phyloP scores from a whole-genome alignment of 202 grass and related monocot species.

The Saccharum hybrid region DNA sequence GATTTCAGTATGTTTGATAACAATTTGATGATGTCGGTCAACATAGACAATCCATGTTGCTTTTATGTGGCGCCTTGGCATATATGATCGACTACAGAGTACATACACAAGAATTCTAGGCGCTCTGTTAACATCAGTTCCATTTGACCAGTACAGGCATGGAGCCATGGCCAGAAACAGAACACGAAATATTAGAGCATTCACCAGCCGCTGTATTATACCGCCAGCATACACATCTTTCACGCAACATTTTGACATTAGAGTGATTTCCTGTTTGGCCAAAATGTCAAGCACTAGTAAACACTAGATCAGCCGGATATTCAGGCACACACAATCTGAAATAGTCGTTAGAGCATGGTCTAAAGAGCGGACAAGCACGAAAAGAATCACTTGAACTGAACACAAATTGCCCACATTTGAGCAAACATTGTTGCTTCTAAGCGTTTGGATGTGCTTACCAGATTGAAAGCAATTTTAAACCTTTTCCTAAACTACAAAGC shows the following conservation, averaged over 20 bases:
- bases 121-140: neutral
- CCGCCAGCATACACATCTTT: neutral
- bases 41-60: too few species aligned
- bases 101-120: neutral
- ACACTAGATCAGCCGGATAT: neutral
- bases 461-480: constrained; percentile 14
- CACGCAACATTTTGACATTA: neutral
- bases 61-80: too few species aligned
- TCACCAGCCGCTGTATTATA: neutral
- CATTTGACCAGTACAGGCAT: neutral
- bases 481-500: neutral
- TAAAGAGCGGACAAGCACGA: neutral
- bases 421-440: neutral
- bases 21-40: neutral
- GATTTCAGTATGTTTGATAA: neutral
- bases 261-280: neutral
- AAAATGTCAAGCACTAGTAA: neutral
- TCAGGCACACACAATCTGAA: neutral
- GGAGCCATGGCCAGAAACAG: neutral
- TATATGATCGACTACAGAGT: neutral
- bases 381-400: constrained; percentile 1
- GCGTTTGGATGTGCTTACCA: neutral
- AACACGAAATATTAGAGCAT: neutral
- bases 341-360: neutral
- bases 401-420: neutral